phyloP scores from a whole-genome alignment of 1,284 basidiomycete species.

The Golubevia sp. region DNA sequence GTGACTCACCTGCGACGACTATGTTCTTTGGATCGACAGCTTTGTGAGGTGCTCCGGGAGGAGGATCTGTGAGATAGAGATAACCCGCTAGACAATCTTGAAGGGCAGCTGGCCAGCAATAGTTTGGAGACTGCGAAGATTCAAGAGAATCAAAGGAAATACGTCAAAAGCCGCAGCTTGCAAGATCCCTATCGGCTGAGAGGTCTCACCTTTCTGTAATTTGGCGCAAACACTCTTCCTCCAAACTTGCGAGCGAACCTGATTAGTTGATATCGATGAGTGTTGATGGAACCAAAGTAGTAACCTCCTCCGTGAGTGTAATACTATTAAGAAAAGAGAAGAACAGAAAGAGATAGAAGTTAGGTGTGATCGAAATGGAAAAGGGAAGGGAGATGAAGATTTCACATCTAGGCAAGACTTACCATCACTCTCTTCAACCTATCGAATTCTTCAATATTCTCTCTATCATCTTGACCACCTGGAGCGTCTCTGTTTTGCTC shows the following conservation, averaged over 20 bases:
- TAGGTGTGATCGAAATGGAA: too few relatives aligned
- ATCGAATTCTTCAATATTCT: slow-evolving; percentile 39
- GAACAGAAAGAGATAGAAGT: too few relatives aligned
- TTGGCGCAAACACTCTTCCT: slow-evolving; percentile 62
- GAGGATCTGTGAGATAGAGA: slow-evolving; percentile 75
- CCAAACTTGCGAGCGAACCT: slow-evolving; percentile 63
- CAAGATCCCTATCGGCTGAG: too few relatives aligned
- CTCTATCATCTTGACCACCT: slow-evolving; percentile 1
- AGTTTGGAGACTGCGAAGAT: slow-evolving; percentile 15
- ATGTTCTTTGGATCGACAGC: slow-evolving; percentile 4
- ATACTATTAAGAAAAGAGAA: neutral
- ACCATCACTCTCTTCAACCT: slow-evolving; percentile 51
- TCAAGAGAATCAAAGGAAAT: too few relatives aligned
- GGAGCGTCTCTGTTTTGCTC: slow-evolving; percentile 2
- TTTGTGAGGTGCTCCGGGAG: slow-evolving; percentile 66
- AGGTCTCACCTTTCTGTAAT: slow-evolving; percentile 60
- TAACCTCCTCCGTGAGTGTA: slow-evolving; percentile 61
- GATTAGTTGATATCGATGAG: slow-evolving; percentile 63
- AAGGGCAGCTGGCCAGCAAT: slow-evolving; percentile 11
- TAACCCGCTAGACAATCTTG: slow-evolving; percentile 84
- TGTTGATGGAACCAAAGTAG: slow-evolving; percentile 67
- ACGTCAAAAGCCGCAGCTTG: too few relatives aligned
- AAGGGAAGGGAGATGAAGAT: too few relatives aligned
- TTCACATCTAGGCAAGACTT: too few relatives aligned
- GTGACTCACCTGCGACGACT: too few relatives aligned